Evolutionary conservation across 495 filamentous ascomycete genomes (phyloP), one percentile per base, ranked within the genome.

Genomic region (Terfezia boudieri): DNA sequence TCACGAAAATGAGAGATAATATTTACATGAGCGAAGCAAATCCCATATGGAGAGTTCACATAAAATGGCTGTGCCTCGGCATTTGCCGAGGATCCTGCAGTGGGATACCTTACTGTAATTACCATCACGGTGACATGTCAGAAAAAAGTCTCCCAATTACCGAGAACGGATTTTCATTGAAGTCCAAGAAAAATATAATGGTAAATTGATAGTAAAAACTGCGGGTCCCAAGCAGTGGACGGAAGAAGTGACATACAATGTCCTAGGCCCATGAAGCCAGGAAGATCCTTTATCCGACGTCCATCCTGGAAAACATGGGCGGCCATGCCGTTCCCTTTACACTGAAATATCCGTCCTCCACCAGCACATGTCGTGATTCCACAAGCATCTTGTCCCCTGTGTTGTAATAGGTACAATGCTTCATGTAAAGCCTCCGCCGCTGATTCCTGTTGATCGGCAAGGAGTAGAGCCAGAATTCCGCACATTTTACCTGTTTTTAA

Each of bases 301-400:
- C 83, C 85, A 56, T 88, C 81, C 46, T 77, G 74, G 70, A 93
- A 93, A 56, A 92, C 84, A 69, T 84, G 86, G 56, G 82, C 76
- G 23, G 84, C 90, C 76, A 94, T 84, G 37, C 87, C 89, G 66
- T 89, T 89, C 53, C 86, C 84, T 70, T 94, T 95, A 67, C 84
- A 79, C 61, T 94, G 87, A 68, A 80, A 87, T 55, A 94, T 82
- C 11, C 83, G 76, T 57, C 89, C 86, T 12, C 84, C 83, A 0
- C 74, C 66, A 6, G 76, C 80, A 62, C 84, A 93, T 22, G 81
- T 87, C 7, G 80, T 76, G 52, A 93, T 88, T 52, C 89, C 89
- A 51, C 83, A 87, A 23, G 88, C 89, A 81, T 94, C 88, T 66
- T 94, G 86, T 53, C 87, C 85, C 61, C 87, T 69, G 52, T 82